phyloP scores from a whole-genome alignment of 2,329 filamentous ascomycete genomes.

The Pestalotiopsis sp. region DNA sequence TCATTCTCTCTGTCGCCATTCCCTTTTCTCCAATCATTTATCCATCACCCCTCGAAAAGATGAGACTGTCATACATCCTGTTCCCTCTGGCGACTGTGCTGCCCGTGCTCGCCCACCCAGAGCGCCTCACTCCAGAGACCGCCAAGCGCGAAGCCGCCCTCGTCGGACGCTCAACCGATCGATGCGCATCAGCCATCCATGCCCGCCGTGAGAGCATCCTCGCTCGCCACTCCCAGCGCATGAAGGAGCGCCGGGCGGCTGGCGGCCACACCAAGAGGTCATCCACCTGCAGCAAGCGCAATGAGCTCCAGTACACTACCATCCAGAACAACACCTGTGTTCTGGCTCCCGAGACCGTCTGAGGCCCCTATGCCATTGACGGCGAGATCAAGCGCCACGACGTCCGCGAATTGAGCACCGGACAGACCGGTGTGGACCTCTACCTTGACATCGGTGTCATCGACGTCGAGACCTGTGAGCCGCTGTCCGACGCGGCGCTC shows the following conservation, averaged over 20 bases:
- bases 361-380: background rate
- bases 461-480: background rate
- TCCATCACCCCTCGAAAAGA: background rate
- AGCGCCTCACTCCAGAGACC: background rate
- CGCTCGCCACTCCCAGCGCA: background rate
- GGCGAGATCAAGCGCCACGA: background rate
- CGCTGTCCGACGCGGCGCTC: background rate
- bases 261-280: background rate
- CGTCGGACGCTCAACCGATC: too few relatives aligned
- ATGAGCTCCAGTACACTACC: background rate
- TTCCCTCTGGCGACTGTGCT: background rate
- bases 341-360: background rate
- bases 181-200: background rate
- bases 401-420: background rate
- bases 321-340: background rate
- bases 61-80: background rate
- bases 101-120: background rate
- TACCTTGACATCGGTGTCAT: background rate
- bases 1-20: too few relatives aligned
- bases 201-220: background rate
- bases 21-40: too few relatives aligned
- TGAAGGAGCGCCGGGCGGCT: background rate
- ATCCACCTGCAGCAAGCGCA: background rate
- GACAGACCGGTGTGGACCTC: background rate
- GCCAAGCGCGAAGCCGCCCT: too few relatives aligned